Evolutionary conservation across 73 alveolate species (phyloP).

Genomic region (Blepharisma stoltei): DNA sequence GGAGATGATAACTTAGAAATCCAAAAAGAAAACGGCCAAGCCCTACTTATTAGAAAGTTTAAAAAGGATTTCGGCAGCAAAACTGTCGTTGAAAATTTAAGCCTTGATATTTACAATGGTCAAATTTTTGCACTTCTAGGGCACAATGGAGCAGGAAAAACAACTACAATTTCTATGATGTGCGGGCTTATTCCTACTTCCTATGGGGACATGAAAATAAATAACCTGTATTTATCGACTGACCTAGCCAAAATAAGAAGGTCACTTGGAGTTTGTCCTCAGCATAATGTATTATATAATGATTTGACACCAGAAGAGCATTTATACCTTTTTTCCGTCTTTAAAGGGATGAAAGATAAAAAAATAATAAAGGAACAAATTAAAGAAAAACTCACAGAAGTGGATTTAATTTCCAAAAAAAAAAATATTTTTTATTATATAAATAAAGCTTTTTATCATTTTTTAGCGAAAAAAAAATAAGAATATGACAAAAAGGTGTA

Average conservation of each 20-base stretch:
- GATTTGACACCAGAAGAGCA: slow-evolving; percentile 78
- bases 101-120: slow-evolving; percentile 56
- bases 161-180: slow-evolving; percentile 89
- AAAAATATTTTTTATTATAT: too few relatives aligned
- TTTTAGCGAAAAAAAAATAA: slow-evolving; percentile 77
- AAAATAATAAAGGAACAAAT: slow-evolving; percentile 59
- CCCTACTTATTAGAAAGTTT: not conserved
- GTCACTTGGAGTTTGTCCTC: slow-evolving; percentile 97
- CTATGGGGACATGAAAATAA: slow-evolving; percentile 40
- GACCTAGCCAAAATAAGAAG: slow-evolving; percentile 61
- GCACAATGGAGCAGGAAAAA: slow-evolving; percentile 99
- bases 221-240: not conserved
- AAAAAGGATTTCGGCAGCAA: slow-evolving; percentile 65
- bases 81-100: slow-evolving; percentile 82
- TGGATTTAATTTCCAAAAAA: slow-evolving; percentile 63
- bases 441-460: too few relatives aligned
- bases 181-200: slow-evolving; percentile 42
- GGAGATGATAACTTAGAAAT: slow-evolving; percentile 45
- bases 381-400: slow-evolving; percentile 74
- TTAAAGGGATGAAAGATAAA: slow-evolving; percentile 72
- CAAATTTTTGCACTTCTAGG: slow-evolving; percentile 96
- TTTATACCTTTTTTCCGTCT: slow-evolving; percentile 69
- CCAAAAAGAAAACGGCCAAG: slow-evolving; percentile 40
- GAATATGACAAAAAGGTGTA: too few relatives aligned
- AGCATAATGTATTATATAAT: slow-evolving; percentile 94